A percentile compares a stretch with the other conserved stretches of the same genome.
Conservation (phyloP, 176 grass and related monocot genomes). For the Pontederia paniculata region DNA sequence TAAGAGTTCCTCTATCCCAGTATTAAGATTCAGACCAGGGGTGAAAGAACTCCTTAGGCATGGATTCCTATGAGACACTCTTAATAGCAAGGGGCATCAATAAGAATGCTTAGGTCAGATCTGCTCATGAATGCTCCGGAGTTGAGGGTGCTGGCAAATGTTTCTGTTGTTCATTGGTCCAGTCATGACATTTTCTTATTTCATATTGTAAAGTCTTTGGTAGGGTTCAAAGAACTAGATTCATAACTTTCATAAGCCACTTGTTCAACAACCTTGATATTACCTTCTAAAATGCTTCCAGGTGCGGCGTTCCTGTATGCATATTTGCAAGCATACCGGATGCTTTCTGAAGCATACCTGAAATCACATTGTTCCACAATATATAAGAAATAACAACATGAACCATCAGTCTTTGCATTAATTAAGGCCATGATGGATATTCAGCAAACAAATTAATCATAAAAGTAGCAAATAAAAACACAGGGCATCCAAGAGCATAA, state of each 20-base stretch:
- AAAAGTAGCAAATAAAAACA: no score
- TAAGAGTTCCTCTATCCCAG: no score
- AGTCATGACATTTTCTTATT: no score
- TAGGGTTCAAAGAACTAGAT: not conserved
- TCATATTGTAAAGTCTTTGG: not conserved
- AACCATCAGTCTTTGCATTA: not conserved
- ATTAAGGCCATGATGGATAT: not conserved
- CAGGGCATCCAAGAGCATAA: no score
- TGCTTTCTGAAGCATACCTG: constrained; percentile 14
- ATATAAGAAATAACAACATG: not conserved
- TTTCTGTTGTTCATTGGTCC: no score
- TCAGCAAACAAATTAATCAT: not conserved
- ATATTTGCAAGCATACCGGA: constrained; percentile 6
- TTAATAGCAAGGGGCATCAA: no score
- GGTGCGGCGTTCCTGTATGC: constrained; percentile 14
- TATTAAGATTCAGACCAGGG: no score
- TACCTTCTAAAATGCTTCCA: constrained; percentile 16
- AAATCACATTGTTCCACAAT: not conserved
- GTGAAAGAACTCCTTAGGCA: no score
- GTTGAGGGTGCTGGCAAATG: no score
- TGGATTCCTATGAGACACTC: no score
- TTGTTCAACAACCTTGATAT: not conserved
- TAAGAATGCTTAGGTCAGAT: no score
- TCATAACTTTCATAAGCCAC: not conserved
- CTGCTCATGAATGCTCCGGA: no score